A percentile compares a stretch with the other conserved stretches of the same genome.
Conservation (phyloP, 306 rosid genomes). For the Cucurbita ficifolia region DNA sequence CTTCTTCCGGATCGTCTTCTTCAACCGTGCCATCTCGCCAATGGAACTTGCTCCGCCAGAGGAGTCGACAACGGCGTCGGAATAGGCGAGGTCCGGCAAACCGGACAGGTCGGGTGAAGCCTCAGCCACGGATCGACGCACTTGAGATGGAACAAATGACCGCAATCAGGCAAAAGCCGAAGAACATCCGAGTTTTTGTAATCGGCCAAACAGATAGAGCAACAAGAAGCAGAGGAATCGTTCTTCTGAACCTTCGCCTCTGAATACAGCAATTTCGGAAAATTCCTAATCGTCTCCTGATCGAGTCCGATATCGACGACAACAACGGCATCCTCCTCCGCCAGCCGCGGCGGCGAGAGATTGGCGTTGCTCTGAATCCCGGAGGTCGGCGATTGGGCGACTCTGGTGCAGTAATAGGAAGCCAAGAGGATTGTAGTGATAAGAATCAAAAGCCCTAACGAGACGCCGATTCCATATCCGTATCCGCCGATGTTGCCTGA, state of each 20-base stretch:
- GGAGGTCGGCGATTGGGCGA: conserved; percentile 8
- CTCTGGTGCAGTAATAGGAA: conserved; percentile 69
- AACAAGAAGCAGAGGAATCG: conserved; percentile 31
- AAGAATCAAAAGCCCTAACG: conserved; percentile 67
- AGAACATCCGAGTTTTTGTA: conserved; percentile 47
- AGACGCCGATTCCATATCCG: conserved; percentile 77
- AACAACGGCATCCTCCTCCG: conserved; percentile 5
- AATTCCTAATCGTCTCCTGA: conserved; percentile 50
- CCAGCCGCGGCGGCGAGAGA: neutral
- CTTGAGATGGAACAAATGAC: conserved; percentile 57
- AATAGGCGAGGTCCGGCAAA: conserved; percentile 80
- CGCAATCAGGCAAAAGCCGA: conserved; percentile 69
- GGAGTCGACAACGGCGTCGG: conserved; percentile 94
- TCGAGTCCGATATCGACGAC: conserved; percentile 69
- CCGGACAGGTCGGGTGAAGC: conserved; percentile 76
- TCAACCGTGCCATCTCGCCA: conserved; percentile 46
- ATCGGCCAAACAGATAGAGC: conserved; percentile 77
- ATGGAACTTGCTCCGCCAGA: conserved; percentile 81
- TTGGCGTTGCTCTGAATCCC: conserved; percentile 1
- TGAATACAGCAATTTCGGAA: conserved; percentile 57
- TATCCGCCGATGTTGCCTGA: conserved; percentile 47
- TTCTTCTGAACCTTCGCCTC: conserved; percentile 48
- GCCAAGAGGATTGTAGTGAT: conserved; percentile 84
- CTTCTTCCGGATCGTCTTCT: neutral
- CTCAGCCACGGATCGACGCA: conserved; percentile 90